Evolutionary conservation across 805 yeast genomes (phyloP), one percentile per base, ranked within the genome.

Genomic region (Teunomyces lycoperdinae): DNA sequence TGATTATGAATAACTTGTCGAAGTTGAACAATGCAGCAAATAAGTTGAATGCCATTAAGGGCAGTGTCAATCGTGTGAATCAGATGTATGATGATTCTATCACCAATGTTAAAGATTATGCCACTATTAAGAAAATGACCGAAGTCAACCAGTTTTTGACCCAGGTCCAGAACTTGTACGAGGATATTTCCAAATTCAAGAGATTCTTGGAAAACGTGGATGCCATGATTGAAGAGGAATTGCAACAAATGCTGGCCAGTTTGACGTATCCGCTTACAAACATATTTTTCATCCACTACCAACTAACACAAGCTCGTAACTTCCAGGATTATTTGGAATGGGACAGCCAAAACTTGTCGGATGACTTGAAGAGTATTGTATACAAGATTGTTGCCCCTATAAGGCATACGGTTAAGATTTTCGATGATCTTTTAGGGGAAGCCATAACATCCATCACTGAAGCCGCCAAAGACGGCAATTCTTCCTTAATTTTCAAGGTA

Each of bases 401-500:
- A 58, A 75, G 56, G 40, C 66, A 60, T 2, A 64, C 84, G 2
- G 70, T 83, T 4, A 68, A 71, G 33, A 78, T 78, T 47, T 92
- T 90, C 63, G 92, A 83, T 51, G 73, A 70, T 1, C 59, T 94
- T 11, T 63, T 89, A 47, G 76, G 72, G 42, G 84, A 84, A 44
- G 74, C 88, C n/a, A 81, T 87, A 10, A 80, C 79, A 42, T 82
- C 81, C 44, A 58, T 89, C 32, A 80, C 89, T 8, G 97, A 90
- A 63, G 77, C 86, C 14, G 75, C 87, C 4, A 83, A 87, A 46
- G 82, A 79, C 14, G 86, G 81, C 0, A 89, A 91, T 60, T 66
- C 68, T 29, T 81, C 85, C 29, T 70, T 90, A 53, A 82, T 88
- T 1, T 83, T 84, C 32, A 81, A 91, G 45, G 63, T 87, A 42